Percentiles rank a stretch among this genome's conserved stretches.
Conservation (phyloP, 2,329 filamentous ascomycete genomes). For the Phyllosticta paracitricarpa region DNA sequence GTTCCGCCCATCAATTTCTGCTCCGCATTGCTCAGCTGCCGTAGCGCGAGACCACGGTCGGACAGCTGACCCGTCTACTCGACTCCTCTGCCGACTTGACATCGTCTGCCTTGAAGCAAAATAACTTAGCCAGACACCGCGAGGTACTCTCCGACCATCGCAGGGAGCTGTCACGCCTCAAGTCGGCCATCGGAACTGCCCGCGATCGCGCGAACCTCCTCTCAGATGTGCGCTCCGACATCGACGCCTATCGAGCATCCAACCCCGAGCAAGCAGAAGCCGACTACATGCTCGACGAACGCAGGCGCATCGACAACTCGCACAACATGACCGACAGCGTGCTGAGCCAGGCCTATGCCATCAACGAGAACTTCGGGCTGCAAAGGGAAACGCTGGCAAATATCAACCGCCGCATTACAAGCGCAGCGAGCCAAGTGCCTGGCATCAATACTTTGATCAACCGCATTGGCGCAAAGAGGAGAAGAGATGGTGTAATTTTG, state of each 20-base stretch:
- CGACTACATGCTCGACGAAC: conserved; percentile 94
- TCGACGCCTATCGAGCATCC: conserved; percentile 72
- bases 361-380: conserved; percentile 80
- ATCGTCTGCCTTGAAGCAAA: conserved; percentile 90
- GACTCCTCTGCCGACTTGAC: conserved; percentile 84
- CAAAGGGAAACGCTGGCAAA: conserved; percentile 82
- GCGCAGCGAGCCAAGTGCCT: conserved; percentile 82
- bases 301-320: conserved; percentile 74
- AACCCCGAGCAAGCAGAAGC: conserved; percentile 79
- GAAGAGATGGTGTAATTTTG: conserved; percentile 89
- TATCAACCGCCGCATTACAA: conserved; percentile 83
- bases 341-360: conserved; percentile 88
- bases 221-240: conserved; percentile 82
- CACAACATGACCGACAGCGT: conserved; percentile 85
- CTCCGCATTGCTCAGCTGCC: not conserved
- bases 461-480: conserved; percentile 88
- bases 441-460: conserved; percentile 87
- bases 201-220: conserved; percentile 85
- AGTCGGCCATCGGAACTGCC: conserved; percentile 61
- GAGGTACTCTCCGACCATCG: conserved; percentile 84
- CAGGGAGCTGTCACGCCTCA: conserved; percentile 68
- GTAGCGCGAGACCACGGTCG: conserved; percentile 71
- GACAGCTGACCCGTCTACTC: conserved; percentile 76
- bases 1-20: not conserved
- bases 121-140: conserved; percentile 83